A percentile compares a stretch with the other conserved stretches of the same genome.
Conservation (phyloP, 1,284 basidiomycete genomes). For the Leccinum proximum region DNA sequence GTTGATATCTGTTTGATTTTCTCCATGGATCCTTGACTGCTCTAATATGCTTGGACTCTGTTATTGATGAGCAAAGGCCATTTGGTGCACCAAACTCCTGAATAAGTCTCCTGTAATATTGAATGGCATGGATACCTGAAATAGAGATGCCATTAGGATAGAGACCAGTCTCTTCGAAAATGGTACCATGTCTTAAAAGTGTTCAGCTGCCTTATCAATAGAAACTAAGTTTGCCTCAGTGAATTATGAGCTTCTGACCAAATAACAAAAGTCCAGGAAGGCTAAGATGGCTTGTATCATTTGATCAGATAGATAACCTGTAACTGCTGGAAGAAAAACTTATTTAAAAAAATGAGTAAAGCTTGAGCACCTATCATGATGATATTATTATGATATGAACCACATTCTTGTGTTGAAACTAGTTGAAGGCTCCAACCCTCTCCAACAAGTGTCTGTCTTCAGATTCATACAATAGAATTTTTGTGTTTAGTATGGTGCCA, state of each 20-base stretch:
- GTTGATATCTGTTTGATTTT: background rate
- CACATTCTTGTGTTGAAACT: background rate
- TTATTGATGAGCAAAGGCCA: background rate
- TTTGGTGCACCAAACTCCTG: slow-evolving; percentile 1
- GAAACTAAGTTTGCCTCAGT: background rate
- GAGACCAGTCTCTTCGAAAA: background rate
- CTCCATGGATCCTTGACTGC: slow-evolving; percentile 1
- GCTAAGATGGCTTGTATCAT: background rate
- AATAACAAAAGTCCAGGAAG: background rate
- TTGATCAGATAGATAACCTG: background rate
- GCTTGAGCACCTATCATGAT: background rate
- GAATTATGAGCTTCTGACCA: background rate
- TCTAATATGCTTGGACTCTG: background rate
- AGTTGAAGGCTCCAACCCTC: background rate
- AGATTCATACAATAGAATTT: background rate
- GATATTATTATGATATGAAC: background rate
- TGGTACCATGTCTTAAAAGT: background rate
- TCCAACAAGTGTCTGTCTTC: background rate
- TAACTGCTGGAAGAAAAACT: background rate
- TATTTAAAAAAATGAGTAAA: background rate
- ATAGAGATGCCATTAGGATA: background rate
- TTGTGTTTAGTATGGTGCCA: background rate
- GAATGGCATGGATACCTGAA: background rate
- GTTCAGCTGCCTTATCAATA: background rate
- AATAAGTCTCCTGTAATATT: background rate